These are phyloP conservation scores for Calocera viscosa DNA, from an alignment of 768 basidiomycete genomes.

Conservation along the genomic window DNA sequence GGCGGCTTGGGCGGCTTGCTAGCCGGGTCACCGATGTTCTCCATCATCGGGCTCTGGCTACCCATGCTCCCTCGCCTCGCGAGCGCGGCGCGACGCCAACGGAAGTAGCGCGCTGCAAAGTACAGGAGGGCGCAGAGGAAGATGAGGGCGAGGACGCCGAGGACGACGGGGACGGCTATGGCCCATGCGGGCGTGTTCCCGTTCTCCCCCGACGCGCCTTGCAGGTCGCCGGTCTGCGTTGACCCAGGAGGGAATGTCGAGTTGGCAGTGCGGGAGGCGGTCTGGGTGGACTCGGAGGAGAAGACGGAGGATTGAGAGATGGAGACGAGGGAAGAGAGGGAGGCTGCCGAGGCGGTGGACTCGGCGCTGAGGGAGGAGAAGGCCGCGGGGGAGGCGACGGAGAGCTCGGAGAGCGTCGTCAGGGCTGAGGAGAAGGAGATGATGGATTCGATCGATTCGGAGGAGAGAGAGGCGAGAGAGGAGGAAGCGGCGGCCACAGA, in stretches of 20 bases:
- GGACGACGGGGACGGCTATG: conserved; percentile 77
- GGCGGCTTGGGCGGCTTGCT: background rate
- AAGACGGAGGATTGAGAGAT: conserved; percentile 21
- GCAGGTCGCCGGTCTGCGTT: conserved; percentile 20
- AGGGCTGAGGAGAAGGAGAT: conserved; percentile 9
- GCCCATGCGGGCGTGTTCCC: conserved; percentile 73
- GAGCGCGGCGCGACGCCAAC: conserved; percentile 41
- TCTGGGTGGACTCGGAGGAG: conserved; percentile 6
- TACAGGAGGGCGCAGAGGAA: conserved; percentile 56
- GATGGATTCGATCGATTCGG: conserved; percentile 17
- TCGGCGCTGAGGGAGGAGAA: conserved; percentile 11
- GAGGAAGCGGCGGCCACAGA: conserved; percentile 28
- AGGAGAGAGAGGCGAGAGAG: conserved; percentile 31
- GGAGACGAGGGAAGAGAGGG: conserved; percentile 15
- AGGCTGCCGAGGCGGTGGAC: conserved; percentile 12
- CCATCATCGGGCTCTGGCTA: conserved; percentile 74
- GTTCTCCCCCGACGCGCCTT: conserved; percentile 38
- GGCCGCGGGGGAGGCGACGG: conserved; percentile 8
- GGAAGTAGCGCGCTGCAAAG: conserved; percentile 28
- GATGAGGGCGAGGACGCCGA: conserved; percentile 72
- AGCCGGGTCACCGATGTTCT: conserved; percentile 27
- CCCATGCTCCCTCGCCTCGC: conserved; percentile 36
- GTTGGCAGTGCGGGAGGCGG: background rate
- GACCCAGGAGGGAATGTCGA: conserved; percentile 9
- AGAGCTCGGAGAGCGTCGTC: background rate